Conservation (phyloP, 805 yeast species). For the Blastobotrys attinorum region DNA sequence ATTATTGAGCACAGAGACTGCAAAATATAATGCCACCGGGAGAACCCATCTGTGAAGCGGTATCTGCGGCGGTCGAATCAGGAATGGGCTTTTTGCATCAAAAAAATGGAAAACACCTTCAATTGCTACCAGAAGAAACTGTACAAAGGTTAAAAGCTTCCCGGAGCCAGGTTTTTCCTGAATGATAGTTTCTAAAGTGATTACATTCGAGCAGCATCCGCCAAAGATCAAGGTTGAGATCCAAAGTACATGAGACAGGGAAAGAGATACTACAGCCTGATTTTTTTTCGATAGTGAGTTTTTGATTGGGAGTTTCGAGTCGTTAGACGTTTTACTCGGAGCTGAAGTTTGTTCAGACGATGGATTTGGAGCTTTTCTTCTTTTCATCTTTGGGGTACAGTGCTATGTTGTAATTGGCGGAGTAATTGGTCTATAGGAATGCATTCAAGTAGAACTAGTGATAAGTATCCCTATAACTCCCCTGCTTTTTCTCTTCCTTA, state of each 20-base stretch:
- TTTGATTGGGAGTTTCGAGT: too few relatives aligned
- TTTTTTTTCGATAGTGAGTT: too few relatives aligned
- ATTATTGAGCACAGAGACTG: slow-evolving; percentile 48
- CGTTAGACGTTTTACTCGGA: too few relatives aligned
- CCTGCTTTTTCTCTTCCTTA: too few relatives aligned
- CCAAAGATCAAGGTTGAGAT: slow-evolving; percentile 44
- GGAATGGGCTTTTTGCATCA: slow-evolving; percentile 28
- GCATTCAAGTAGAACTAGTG: too few relatives aligned
- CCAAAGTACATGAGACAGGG: slow-evolving; percentile 1
- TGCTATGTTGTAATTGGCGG: too few relatives aligned
- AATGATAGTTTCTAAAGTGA: slow-evolving; percentile 50
- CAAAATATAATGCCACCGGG: slow-evolving; percentile 43
- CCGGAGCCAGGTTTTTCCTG: slow-evolving; percentile 34
- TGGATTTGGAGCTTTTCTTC: too few relatives aligned
- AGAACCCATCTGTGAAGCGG: slow-evolving; percentile 34
- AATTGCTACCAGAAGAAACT: slow-evolving; percentile 46
- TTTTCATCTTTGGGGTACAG: too few relatives aligned
- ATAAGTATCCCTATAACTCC: too few relatives aligned
- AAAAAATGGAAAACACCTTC: slow-evolving; percentile 35
- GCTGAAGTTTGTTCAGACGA: too few relatives aligned
- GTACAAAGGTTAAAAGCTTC: slow-evolving; percentile 46
- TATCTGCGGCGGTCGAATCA: slow-evolving; percentile 26
- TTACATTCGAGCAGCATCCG: slow-evolving; percentile 68
- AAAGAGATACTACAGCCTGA: too few relatives aligned
- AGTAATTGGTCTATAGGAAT: too few relatives aligned